Evolutionary conservation across 108 stramenopile species (phyloP), one percentile per base, ranked within the genome.

Genomic region (Nitzschia putrida): DNA sequence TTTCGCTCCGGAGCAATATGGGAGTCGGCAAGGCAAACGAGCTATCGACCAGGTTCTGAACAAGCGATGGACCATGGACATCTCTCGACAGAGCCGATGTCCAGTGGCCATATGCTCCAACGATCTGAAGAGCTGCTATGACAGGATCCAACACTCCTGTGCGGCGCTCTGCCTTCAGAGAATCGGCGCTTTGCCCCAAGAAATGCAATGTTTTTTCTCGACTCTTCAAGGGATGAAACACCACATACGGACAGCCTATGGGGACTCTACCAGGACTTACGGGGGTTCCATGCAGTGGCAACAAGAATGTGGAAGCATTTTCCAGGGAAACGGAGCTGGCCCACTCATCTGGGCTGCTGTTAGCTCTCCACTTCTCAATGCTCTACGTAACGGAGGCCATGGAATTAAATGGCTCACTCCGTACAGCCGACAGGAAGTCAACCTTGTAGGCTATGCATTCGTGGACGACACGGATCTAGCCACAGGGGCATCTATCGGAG

Each of bases 241-340:
- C 18, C 11, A 20, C 20, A n/a, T 53, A 21, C 53, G 53, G 8
- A 53, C 53, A 8, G 53, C 53, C 10, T 53, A n/a, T 21, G 53
- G 53, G 18, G 53, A 53, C 18, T 20, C 18, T 8, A 21, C 13
- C 10, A 11, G 8, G 8, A 11, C 44, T 11, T 11, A 11, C 11
- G 44, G 44, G 11, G 53, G 53, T 8, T 18, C 10, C 18, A 20
- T 9, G 13, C 11, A 9, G 13, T 20, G 13, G 20, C 53, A 53
- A 21, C 13, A 20, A 8, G 14, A 14, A 14, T 21, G 13, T 8
- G 8, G 20, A 8, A 21, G 53, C 8, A 21, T 53, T 14, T 14
- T 8, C 13, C 53, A 53, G 18, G 53, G 53, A 53, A 53, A 53
- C 18, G 53, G 53, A 53, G 53, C 53, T 18, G 53, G 53, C n/a